These are phyloP conservation scores for Vitis hybrid DNA, from an alignment of 177 flowering plant genomes.

Conservation along the genomic window DNA sequence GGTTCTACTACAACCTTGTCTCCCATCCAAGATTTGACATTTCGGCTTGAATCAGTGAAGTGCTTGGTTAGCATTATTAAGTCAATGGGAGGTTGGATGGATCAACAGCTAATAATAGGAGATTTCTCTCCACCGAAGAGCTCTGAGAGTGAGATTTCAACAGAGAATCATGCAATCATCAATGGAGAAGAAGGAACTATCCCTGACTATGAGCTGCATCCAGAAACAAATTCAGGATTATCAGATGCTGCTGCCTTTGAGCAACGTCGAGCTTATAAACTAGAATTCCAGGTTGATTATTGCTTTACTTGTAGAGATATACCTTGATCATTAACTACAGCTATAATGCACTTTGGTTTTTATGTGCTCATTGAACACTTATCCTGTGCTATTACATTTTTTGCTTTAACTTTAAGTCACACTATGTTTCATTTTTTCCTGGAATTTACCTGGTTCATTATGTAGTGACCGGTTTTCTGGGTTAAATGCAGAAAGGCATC, in stretches of 20 bases:
- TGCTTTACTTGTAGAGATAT: conserved; percentile 7
- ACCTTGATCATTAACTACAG: neutral
- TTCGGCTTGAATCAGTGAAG: conserved; percentile 90
- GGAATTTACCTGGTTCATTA: neutral
- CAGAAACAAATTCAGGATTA: conserved; percentile 65
- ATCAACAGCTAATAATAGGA: conserved; percentile 72
- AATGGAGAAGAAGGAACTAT: conserved; percentile 70
- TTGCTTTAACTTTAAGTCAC: neutral
- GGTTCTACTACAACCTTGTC: conserved; percentile 90
- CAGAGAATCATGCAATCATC: conserved; percentile 36
- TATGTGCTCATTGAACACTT: neutral
- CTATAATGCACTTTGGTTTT: neutral
- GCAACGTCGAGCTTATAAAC: conserved; percentile 90
- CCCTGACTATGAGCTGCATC: conserved; percentile 68
- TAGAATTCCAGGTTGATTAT: conserved; percentile 78
- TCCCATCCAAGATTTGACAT: conserved; percentile 81
- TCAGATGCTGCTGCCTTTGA: conserved; percentile 88
- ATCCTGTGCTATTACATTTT: neutral
- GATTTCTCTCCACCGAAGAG: conserved; percentile 44
- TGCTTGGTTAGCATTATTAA: conserved; percentile 82
- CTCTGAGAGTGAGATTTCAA: conserved; percentile 48
- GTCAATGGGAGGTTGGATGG: conserved; percentile 98
- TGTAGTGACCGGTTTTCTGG: conserved; percentile 28
- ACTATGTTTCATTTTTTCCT: neutral
- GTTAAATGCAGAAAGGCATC: conserved; percentile 90